phyloP scores from a whole-genome alignment of 169 alveolate species.

The Plasmodium knowlesi region DNA sequence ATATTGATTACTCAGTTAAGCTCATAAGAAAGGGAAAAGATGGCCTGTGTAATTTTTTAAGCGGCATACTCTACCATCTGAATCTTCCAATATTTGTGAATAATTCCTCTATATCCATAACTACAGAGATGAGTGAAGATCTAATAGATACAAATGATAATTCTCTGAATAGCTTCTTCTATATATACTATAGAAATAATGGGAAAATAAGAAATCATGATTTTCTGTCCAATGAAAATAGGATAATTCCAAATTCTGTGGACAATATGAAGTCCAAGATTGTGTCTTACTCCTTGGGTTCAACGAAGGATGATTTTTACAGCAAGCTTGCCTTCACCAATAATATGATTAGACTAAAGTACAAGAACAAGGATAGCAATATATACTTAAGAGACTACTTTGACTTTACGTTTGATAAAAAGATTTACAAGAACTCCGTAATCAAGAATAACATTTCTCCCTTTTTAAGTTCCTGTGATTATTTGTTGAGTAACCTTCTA shows the following conservation, averaged over 20 bases:
- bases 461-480: conserved; percentile 52
- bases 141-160: background rate
- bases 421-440: conserved; percentile 3
- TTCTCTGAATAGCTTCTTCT: conserved; percentile 31
- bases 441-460: conserved; percentile 60
- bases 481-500: conserved; percentile 53
- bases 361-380: conserved; percentile 41
- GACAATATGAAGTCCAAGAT: conserved; percentile 64
- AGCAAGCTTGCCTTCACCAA: conserved; percentile 68
- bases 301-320: conserved; percentile 63
- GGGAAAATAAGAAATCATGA: background rate
- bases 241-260: conserved; percentile 15
- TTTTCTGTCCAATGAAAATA: conserved; percentile 48
- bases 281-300: conserved; percentile 64
- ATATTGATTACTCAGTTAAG: conserved; percentile 79
- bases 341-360: conserved; percentile 60
- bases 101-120: conserved; percentile 31
- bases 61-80: conserved; percentile 83
- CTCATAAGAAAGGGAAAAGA: conserved; percentile 84
- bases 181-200: conserved; percentile 52
- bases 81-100: conserved; percentile 89
- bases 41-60: conserved; percentile 87
- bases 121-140: conserved; percentile 57
- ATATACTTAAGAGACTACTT: conserved; percentile 35
- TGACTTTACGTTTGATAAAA: conserved; percentile 72